Base-by-base conservation (phyloP, 306 rosid species). In the Ormosia emarginata region DNA sequence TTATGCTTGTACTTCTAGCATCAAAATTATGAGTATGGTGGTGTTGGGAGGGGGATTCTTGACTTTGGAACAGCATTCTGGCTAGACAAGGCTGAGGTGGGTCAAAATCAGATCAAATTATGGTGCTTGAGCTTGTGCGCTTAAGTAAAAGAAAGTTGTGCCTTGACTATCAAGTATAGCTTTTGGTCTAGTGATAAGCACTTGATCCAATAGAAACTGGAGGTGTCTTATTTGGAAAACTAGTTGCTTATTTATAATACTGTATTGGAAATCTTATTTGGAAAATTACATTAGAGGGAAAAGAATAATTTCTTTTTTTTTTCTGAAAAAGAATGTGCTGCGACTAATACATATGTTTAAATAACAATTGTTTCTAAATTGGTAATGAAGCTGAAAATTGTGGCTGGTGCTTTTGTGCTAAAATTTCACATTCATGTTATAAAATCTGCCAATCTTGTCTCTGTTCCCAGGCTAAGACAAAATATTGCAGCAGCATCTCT, bases 1-100 rank as follows among this genome's bases (percentile, higher is more conserved):
- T 55, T 43, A 47, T 56, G 40, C 73, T 79, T 52, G 62, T 53
- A 40, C 24, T 53, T 82, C 56, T 82, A 55, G 53, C 36, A 77
- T 77, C 81, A 72, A 77, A 72, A 11, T 76, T 46, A 6, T 34
- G 36, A 70, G 78, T 15, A 70, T 29, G 15, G 9, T 47, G 67
- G 15, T 75, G 55, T 9, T 33, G 17, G 62, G 29, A 56, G 9
- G 39, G 29, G 47, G 7, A 33, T 58, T 41, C 43, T 30, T 74
- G 34, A 14, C 33, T 62, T 9, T 8, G 49, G 12, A 11, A 13
- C 49, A 43, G 10, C 49, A 43, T 8, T 36, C 36, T 72, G 34
- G 34, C 65, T 73, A 6, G 13, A 39, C 15, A 74, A 32, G 29
- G 14, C 62, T 33, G 18, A 44, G 71, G n/a, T 14, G 50, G 32